Base-by-base conservation (phyloP, 371 early-diverging fungal species). In the Homolaphlyctis polyrhiza region DNA sequence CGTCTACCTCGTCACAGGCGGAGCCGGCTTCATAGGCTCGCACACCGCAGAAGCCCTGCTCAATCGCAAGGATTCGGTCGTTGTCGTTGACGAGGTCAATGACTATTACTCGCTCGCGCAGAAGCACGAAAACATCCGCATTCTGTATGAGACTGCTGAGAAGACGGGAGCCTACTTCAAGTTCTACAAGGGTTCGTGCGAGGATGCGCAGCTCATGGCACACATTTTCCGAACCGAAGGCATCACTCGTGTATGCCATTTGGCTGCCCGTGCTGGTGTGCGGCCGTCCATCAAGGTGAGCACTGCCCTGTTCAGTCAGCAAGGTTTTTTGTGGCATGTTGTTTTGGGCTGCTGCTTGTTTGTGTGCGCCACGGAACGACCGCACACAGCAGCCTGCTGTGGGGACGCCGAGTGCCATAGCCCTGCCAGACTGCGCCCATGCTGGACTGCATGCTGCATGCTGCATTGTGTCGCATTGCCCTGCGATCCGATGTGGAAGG, bases 1-100 rank as follows among this genome's bases (percentile, higher is more conserved):
- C n/a, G n/a, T n/a, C n/a, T n/a, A n/a, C n/a, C 83, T 94, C 49
- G 93, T 94, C 57, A 92, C 93, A 23, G 94, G 94, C 14, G 94
- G 93, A 25, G 89, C 91, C 66, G 95, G 95, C 3, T 94, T 90
- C 70, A 92, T 94, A 63, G 95, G 95, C 29, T 90, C 90, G 30
- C 93, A 94, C 80, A 92, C 93, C 0, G 89, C 89, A 29, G 68
- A 92, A 29, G 90, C 91, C 65, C 82, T 94, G 8, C 68, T 92
- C 2, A 8, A 21, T 14, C 27, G 61, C 23, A 70, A 70, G 8
- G 35, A 69, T 45, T 1, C 25, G 8, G 68, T 71, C 45, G 58
- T 71, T 25, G 62, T 61, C 32, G 61, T 71, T 14, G 71, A 71
- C 61, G 64, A 71, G 28, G 6, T 71, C 29, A 65, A 66, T 62